Base-by-base conservation (phyloP, 768 basidiomycete genomes). In the Trametes cubensis region DNA sequence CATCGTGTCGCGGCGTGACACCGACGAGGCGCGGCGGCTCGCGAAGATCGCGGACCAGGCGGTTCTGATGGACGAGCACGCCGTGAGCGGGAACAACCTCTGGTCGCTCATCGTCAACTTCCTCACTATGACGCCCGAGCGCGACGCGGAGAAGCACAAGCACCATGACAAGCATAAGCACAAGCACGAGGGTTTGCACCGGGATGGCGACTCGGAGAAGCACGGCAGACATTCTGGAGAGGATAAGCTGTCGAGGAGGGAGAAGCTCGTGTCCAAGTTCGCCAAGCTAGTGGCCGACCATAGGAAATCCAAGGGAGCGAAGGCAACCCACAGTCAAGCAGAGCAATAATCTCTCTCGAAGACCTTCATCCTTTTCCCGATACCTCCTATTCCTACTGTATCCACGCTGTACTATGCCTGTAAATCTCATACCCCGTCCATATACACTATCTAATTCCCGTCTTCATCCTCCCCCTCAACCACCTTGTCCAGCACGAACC, bases 1-100 rank as follows among this genome's bases (percentile, higher is more conserved):
- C 55, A 93, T 98, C 66, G 91, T 92, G 34, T 87, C 91, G n/a
- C 79, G 95, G 59, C 76, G 94, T 55, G 95, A 98, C 69, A 95
- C 93, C 6, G 78, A 80, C 41, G 92, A 94, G 75, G 92, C 92
- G 11, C 78, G 86, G 25, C 78, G 82, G 68, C 76, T 94, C 42
- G 90, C 89, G 25, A 83, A 81, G 53, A 80, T 92, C 39, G 92
- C 92, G 6, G 92, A 93, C 70, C 80, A 83, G 71, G 79, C 83
- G 17, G 77, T 86, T 45, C 66, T 86, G 18, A 85, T 85, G 68
- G 83, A 83, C 6, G 85, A 87, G 60, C 78, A 75, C 55, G 68
- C 78, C 11, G 71, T 89, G 66, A 90, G 83, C 66, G 86, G 77
- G 44, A 92, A 94, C 69, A 85, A 82, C 67, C 77, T 94, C 34